Base-by-base conservation (phyloP, 2,329 filamentous ascomycete species). In the Exophiala xenobiotica region DNA sequence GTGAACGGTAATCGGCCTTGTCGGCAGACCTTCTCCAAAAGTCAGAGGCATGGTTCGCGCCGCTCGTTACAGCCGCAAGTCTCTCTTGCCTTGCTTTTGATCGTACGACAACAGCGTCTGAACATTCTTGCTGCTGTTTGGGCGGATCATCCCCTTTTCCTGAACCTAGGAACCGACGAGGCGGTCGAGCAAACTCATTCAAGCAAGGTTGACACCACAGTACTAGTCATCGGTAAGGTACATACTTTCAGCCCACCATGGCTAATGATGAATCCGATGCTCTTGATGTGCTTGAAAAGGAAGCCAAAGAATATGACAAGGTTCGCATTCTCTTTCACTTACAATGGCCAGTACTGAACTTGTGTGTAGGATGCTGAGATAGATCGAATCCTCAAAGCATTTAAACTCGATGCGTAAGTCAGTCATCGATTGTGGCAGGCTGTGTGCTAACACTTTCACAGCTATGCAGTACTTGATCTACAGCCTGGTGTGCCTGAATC, bases 401-500 rank as follows among this genome's bases (percentile, higher is more conserved):
- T 99, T 71, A 84, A 87, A 63, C 82, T 87, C 62, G 84, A 89
- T 71, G 81, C 85, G 78, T 82, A 71, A 69, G 78, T 72, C 14
- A 14, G 29, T 20, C 38, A 18, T 16, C 37, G 5, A 26, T 45
- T 16, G 37, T 18, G 11, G 43, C 24, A 24, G 37, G 24, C 49
- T 50, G 20, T 42, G 16, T 26, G 40, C 53, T 51, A 43, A 64
- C 40, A 4, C 20, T 45, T 20, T 22, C 38, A 20, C 56, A 88
- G 85, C 62, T 99, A 99, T 70, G 89, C 92, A 44, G 90, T 99
- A 42, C 85, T 99, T 39, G 93, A 95, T 70, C 87, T 99, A 39
- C 90, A 96, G 69, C 93, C 93, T 3, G 93, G 93, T 67, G 90
- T 97, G 16, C 84, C 93, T 49, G 92, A 97, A 63, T 91, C 89